Evolutionary conservation across 495 filamentous ascomycete genomes (phyloP).

Genomic region (Usnea hakonensis): DNA sequence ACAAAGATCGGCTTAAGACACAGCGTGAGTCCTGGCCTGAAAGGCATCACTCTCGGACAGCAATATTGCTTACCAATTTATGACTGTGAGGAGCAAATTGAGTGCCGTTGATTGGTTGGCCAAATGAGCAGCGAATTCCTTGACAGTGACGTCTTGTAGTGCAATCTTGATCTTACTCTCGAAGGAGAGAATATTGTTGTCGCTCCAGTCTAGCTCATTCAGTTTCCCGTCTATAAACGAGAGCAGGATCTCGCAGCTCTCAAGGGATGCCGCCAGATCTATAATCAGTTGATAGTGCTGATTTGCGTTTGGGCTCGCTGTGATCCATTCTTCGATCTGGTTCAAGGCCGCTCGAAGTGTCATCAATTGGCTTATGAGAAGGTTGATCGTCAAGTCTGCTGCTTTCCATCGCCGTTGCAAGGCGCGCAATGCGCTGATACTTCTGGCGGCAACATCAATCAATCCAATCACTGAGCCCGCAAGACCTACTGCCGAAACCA

Average conservation of each 20-base stretch:
- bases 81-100: conserved; percentile 21
- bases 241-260: conserved; percentile 17
- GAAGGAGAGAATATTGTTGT: conserved; percentile 1
- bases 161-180: conserved; percentile 12
- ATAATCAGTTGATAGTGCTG: conserved; percentile 15
- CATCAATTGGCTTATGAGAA: conserved; percentile 18
- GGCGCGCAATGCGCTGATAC: conserved; percentile 9
- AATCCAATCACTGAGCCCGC: conserved; percentile 13
- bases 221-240: conserved; percentile 10
- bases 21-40: background rate
- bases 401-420: conserved; percentile 11
- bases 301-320: background rate
- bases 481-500: conserved; percentile 6
- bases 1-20: conserved; percentile 5
- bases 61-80: conserved; percentile 16
- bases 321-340: conserved; percentile 20
- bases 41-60: background rate
- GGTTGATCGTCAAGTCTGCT: conserved; percentile 6
- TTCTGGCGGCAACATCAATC: conserved; percentile 16
- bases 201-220: conserved; percentile 1
- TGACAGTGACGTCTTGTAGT: conserved; percentile 3
- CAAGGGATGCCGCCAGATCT: conserved; percentile 17
- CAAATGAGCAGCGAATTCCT: conserved; percentile 10
- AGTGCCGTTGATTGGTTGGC: conserved; percentile 20
- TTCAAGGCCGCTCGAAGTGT: conserved; percentile 21